Evolutionary conservation across 2,329 filamentous ascomycete species (phyloP).

Genomic region (Verticillium tricorpus): DNA sequence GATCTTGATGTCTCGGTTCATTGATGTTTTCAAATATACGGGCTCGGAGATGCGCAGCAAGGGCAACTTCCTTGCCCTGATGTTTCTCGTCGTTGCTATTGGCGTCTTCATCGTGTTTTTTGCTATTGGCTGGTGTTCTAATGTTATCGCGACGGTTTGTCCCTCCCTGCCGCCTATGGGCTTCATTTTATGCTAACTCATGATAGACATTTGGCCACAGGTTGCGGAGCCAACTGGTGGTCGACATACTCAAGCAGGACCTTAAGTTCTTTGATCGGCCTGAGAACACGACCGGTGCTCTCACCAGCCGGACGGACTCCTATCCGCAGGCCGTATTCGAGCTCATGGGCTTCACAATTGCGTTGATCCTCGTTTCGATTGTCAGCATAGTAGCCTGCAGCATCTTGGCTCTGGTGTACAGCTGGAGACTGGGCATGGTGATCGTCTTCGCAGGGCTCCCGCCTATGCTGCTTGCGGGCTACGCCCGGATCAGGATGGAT

Average conservation of each 20-base stretch:
- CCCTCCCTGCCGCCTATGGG: not conserved
- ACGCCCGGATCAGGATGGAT: constrained; percentile 36
- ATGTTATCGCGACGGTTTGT: constrained; percentile 14
- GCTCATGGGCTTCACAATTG: constrained; percentile 37
- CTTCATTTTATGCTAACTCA: not conserved
- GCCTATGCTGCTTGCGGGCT: constrained; percentile 33
- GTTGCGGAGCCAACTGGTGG: constrained; percentile 20
- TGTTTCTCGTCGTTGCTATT: constrained; percentile 22
- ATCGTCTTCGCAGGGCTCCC: constrained; percentile 35
- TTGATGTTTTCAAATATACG: constrained; percentile 21
- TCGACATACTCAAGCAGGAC: constrained; percentile 29
- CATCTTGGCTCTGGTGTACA: constrained; percentile 33
- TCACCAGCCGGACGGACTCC: constrained; percentile 24
- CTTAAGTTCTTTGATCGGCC: constrained; percentile 32
- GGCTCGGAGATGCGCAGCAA: constrained; percentile 7
- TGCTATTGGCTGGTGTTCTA: constrained; percentile 13
- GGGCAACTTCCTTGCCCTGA: constrained; percentile 33
- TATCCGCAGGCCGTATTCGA: constrained; percentile 37
- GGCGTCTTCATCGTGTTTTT: constrained; percentile 17
- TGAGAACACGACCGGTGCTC: constrained; percentile 26
- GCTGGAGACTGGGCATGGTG: constrained; percentile 41
- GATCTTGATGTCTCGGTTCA: constrained; percentile 32
- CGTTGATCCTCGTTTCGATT: constrained; percentile 33
- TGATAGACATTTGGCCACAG: constrained; percentile 12
- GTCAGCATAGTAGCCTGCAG: constrained; percentile 33